Evolutionary conservation across 495 filamentous ascomycete genomes (phyloP).

Genomic region (Cetradonia linearis): DNA sequence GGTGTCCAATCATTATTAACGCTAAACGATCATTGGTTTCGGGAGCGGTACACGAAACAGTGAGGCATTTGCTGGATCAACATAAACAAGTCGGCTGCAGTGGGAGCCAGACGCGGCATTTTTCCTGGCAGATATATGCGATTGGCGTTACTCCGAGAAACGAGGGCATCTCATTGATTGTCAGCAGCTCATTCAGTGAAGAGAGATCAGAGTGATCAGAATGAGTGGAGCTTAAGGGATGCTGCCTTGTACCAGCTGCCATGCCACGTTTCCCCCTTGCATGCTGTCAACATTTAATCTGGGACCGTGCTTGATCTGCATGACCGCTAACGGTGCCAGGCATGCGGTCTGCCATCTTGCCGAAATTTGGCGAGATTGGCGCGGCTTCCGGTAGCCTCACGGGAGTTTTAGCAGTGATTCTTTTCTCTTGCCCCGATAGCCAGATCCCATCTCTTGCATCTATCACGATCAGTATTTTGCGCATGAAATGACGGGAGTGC

Average conservation of each 20-base stretch:
- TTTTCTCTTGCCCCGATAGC: neutral
- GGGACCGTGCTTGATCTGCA: neutral
- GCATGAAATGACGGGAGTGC: neutral
- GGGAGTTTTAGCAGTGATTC: neutral
- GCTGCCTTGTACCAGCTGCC: neutral
- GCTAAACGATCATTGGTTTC: constrained; percentile 2
- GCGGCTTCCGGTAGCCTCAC: too few species aligned
- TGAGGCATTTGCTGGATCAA: constrained; percentile 4
- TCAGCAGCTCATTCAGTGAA: neutral
- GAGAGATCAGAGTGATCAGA: too few species aligned
- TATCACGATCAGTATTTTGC: too few species aligned
- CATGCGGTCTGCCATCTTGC: neutral
- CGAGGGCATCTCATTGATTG: neutral
- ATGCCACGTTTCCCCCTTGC: neutral
- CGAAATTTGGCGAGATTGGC: neutral
- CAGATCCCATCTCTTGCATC: too few species aligned
- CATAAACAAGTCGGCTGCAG: neutral
- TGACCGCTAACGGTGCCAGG: neutral
- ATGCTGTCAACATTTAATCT: neutral
- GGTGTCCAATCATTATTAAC: neutral
- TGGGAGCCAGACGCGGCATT: neutral
- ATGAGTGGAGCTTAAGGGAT: neutral
- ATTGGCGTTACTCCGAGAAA: neutral
- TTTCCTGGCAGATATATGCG: neutral
- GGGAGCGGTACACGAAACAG: neutral